Evolutionary conservation across 176 grass and related monocot species (phyloP), one percentile per base, ranked within the genome.

Genomic region (Aegilops longissima): DNA sequence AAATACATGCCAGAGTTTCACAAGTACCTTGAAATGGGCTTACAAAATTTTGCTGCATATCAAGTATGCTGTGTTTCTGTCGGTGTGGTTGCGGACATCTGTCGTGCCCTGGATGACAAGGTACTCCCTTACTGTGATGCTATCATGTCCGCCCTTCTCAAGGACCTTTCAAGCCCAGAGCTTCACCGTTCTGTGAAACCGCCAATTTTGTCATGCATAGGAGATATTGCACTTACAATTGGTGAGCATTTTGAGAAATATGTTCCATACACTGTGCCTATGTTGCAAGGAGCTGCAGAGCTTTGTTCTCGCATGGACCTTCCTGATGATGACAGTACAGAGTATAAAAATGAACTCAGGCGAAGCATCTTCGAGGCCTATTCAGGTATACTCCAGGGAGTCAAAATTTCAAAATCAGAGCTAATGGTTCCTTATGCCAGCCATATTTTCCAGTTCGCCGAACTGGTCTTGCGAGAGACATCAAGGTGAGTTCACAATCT

Each of bases 201-300:
- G 0, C 88, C 92, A 80, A 93, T 88, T n/a, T 86, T 93, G 13
- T 93, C 92, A 5, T 93, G 88, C 85, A 92, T 95, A 83, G 93
- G 93, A 64, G 93, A 95, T 83, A 90, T 90, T 73, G 93, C 93
- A 58, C 88, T 95, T 82, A 88, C 93, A 27, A 95, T 95, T 44
- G 90, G 93, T 66, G 90, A 86, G 63, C 66, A 92, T 73, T 95
- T 95, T 90, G 90, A 95, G 64, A 95, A 92, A 73, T 92, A 95
- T 64, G 34, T 92, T 31, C 84, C 87, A 5, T 95, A 88, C 25
- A 85, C 86, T 34, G 74, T 95, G 16, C 84, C 87, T 2, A 92
- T 92, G 85, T 61, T 95, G 52, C 93, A 95, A 88, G 87, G 90
- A 76, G 93, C 93, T 67, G 84, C 90, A 39, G 87, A 83, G 70